Conservation (phyloP, 495 filamentous ascomycete genomes). For the Daldinia vernicosa region DNA sequence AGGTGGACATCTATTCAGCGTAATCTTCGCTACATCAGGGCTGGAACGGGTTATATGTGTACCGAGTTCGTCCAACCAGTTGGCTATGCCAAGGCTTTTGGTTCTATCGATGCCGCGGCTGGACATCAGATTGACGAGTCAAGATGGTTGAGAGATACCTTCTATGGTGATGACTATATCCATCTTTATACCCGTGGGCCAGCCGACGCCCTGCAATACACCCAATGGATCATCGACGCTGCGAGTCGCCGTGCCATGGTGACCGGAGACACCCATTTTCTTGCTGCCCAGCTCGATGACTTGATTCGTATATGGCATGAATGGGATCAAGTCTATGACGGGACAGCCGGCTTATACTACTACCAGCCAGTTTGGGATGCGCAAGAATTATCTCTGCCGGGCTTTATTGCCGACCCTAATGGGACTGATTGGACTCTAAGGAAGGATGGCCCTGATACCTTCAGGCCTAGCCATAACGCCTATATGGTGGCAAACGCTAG, state of each 20-base stretch:
- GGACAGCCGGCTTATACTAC: slow-evolving; percentile 51
- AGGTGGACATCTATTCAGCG: slow-evolving; percentile 54
- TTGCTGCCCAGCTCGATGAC: slow-evolving; percentile 51
- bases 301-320: slow-evolving; percentile 52
- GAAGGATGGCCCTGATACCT: slow-evolving; percentile 55
- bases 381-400: slow-evolving; percentile 56
- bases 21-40: slow-evolving; percentile 52
- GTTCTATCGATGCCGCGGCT: slow-evolving; percentile 54
- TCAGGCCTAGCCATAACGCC: slow-evolving; percentile 55
- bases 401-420: slow-evolving; percentile 51
- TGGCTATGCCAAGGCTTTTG: slow-evolving; percentile 49
- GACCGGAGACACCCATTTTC: slow-evolving; percentile 51
- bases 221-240: slow-evolving; percentile 56
- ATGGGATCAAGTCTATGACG: slow-evolving; percentile 52
- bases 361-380: slow-evolving; percentile 55
- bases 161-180: slow-evolving; percentile 55
- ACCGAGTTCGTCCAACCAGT: slow-evolving; percentile 57
- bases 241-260: slow-evolving; percentile 51
- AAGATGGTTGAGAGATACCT: slow-evolving; percentile 55
- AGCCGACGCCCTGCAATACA: slow-evolving; percentile 53
- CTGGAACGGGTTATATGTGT: slow-evolving; percentile 55
- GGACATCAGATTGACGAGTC: slow-evolving; percentile 58
- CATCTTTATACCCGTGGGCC: slow-evolving; percentile 55
- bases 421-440: slow-evolving; percentile 43
- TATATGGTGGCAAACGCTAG: slow-evolving; percentile 59